These are phyloP conservation scores for Nicotiana obtusifolia DNA, from an alignment of 257 asterid species.

Conservation along the genomic window DNA sequence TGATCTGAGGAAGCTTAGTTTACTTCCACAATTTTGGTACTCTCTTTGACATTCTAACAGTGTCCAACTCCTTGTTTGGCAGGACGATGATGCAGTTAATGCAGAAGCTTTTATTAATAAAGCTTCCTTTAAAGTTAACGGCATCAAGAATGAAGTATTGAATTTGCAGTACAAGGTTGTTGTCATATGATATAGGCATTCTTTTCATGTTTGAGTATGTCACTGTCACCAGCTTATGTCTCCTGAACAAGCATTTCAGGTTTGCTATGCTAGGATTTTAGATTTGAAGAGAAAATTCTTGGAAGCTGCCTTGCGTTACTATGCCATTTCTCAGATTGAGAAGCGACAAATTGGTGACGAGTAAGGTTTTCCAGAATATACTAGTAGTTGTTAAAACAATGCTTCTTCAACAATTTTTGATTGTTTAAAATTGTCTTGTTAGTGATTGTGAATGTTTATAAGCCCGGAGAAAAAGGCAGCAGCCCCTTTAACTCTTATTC, in stretches of 20 bases:
- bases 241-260: constrained; percentile 39
- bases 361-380: constrained; percentile 38
- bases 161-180: constrained; percentile 88
- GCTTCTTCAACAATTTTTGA: neutral
- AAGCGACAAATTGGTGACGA: constrained; percentile 93
- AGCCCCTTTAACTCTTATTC: neutral
- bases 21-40: constrained; percentile 1
- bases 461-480: neutral
- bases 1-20: neutral
- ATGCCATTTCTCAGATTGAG: constrained; percentile 96
- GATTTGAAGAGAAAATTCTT: constrained; percentile 95
- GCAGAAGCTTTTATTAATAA: constrained; percentile 97
- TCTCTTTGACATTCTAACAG: neutral
- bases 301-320: constrained; percentile 98
- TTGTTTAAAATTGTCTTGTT: neutral
- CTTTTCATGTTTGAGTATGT: constrained; percentile 3
- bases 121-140: constrained; percentile 95
- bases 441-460: neutral
- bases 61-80: constrained; percentile 18
- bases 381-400: neutral
- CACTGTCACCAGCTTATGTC: neutral
- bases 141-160: constrained; percentile 83
- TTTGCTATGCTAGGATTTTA: constrained; percentile 91
- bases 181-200: neutral
- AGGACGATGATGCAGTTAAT: constrained; percentile 98